These are phyloP conservation scores for Xerocomellus intermedius DNA, from an alignment of 768 basidiomycete species.

Conservation along the genomic window DNA sequence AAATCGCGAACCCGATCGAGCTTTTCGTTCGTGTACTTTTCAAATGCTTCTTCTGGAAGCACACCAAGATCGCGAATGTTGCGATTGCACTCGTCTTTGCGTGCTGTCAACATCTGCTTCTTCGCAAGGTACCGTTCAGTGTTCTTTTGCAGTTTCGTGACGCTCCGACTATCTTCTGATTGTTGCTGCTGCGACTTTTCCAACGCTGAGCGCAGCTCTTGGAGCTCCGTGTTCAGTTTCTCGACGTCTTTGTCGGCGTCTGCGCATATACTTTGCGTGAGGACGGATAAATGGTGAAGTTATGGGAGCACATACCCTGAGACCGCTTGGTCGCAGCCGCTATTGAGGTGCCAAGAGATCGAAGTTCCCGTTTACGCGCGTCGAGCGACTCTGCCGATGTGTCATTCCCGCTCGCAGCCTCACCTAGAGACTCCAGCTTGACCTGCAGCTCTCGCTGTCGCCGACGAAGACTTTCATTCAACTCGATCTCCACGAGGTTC, in stretches of 20 bases:
- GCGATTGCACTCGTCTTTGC: constrained; percentile 93
- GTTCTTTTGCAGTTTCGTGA: constrained; percentile 91
- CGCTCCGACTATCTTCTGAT: constrained; percentile 78
- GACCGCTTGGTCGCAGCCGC: constrained; percentile 59
- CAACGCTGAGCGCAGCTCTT: constrained; percentile 60
- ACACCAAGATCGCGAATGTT: constrained; percentile 96
- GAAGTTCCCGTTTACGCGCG: constrained; percentile 65
- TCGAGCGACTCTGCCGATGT: constrained; percentile 67
- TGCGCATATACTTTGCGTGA: constrained; percentile 24
- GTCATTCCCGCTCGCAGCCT: constrained; percentile 52
- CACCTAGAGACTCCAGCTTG: constrained; percentile 75
- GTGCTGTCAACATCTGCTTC: constrained; percentile 74
- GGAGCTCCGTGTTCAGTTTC: constrained; percentile 56
- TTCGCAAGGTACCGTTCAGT: constrained; percentile 94
- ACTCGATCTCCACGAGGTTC: constrained; percentile 85
- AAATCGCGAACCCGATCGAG: constrained; percentile 72
- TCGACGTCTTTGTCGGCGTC: constrained; percentile 77
- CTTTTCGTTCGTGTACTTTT: constrained; percentile 87
- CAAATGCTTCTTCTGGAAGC: constrained; percentile 94
- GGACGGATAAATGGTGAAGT: not conserved
- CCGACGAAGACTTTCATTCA: constrained; percentile 84
- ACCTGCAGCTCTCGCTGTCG: constrained; percentile 73
- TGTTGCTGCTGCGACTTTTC: constrained; percentile 83
- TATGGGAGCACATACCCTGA: constrained; percentile 42
- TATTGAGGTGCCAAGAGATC: constrained; percentile 64